Conservation (phyloP, 176 grass and related monocot species). For the Zoysia japonica region DNA sequence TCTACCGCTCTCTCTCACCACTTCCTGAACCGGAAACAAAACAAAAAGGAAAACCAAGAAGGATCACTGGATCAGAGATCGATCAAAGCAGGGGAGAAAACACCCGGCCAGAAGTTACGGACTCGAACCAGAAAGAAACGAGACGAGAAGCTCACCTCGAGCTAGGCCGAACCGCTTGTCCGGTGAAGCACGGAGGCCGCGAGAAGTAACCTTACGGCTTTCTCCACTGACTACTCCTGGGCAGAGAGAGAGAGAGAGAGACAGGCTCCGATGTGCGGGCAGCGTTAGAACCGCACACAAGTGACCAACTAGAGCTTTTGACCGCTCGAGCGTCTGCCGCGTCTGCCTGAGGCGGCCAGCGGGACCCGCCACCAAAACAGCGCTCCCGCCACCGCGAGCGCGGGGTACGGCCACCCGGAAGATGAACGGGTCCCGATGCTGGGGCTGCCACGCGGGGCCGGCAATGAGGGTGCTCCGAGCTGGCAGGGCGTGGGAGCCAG, state of each 20-base stretch:
- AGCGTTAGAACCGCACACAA: conserved; percentile 34
- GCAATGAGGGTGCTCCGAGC: conserved; percentile 20
- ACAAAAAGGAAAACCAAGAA: not conserved
- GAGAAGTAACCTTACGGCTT: not conserved
- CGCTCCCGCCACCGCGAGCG: conserved; percentile 48
- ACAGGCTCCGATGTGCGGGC: conserved; percentile 3
- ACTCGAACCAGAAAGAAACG: not conserved
- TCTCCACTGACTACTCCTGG: too few relatives aligned
- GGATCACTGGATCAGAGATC: conserved; percentile 9
- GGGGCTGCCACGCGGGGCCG: conserved; percentile 21
- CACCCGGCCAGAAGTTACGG: not conserved
- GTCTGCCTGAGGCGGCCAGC: not conserved
- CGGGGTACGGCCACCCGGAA: not conserved
- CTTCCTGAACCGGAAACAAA: conserved; percentile 15
- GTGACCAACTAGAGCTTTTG: conserved; percentile 9
- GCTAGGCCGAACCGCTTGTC: not conserved
- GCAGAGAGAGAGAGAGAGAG: not conserved
- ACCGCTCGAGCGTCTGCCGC: not conserved
- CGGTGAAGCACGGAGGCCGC: not conserved
- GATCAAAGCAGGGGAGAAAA: conserved; percentile 6
- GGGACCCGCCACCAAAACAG: conserved; percentile 3
- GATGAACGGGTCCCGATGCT: not conserved
- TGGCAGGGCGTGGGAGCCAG: conserved; percentile 42
- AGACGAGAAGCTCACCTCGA: conserved; percentile 17
- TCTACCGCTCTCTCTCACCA: not conserved